phyloP scores from a whole-genome alignment of 1,139 yeast species.

The Yamadazyma triangularis region DNA sequence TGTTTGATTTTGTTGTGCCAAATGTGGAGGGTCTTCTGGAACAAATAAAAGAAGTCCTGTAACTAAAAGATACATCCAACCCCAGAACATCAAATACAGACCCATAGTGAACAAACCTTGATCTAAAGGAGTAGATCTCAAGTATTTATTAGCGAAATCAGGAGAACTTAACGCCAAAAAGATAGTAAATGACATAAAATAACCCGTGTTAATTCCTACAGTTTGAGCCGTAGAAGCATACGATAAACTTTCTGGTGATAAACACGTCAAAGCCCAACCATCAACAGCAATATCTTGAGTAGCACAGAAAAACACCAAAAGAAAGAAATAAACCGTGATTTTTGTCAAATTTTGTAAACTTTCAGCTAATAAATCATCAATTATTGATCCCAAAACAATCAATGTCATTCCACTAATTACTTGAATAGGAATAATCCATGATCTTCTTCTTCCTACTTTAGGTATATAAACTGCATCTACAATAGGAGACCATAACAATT shows the following conservation, averaged over 20 bases:
- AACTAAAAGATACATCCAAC: constrained; percentile 62
- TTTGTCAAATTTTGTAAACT: constrained; percentile 51
- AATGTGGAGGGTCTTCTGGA: constrained; percentile 63
- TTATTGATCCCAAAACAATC: constrained; percentile 54
- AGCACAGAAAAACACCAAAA: constrained; percentile 83
- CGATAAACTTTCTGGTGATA: constrained; percentile 75
- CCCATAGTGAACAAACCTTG: constrained; percentile 70
- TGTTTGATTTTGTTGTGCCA: constrained; percentile 35
- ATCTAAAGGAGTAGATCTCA: constrained; percentile 57
- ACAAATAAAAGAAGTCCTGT: constrained; percentile 60
- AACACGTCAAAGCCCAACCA: constrained; percentile 94
- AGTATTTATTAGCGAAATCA: constrained; percentile 84
- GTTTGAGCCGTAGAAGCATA: constrained; percentile 98
- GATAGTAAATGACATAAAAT: constrained; percentile 85
- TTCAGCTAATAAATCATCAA: constrained; percentile 52
- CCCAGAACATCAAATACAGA: constrained; percentile 75
- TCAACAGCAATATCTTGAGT: constrained; percentile 99
- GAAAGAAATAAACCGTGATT: constrained; percentile 64
- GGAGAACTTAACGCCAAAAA: constrained; percentile 88
- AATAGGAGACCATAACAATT: constrained; percentile 91
- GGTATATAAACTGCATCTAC: constrained; percentile 80
- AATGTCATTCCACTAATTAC: constrained; percentile 67
- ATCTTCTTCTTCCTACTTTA: constrained; percentile 73
- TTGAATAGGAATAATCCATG: constrained; percentile 96
- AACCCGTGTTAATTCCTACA: constrained; percentile 89